A percentile compares a stretch with the other conserved stretches of the same genome.
Conservation (phyloP, 2,329 filamentous ascomycete genomes). For the Alternaria arborescens region DNA sequence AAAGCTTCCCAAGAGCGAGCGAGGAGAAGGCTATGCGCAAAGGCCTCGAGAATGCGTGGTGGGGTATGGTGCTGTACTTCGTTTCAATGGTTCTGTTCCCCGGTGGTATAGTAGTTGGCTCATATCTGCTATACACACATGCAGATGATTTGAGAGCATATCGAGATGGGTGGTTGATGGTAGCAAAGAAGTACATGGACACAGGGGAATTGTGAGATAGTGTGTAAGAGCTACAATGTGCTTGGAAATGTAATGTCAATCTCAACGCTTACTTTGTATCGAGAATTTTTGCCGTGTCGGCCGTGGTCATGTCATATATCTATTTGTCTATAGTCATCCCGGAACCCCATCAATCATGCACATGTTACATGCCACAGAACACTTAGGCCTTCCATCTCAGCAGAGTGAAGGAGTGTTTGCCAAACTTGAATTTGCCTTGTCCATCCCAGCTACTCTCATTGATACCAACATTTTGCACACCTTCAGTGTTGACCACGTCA, state of each 20-base stretch:
- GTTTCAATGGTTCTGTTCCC: constrained; percentile 27
- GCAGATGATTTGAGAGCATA: constrained; percentile 18
- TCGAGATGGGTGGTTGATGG: constrained; percentile 21
- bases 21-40: constrained; percentile 34
- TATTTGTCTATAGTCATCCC: neutral
- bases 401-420: constrained; percentile 75
- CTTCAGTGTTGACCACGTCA: constrained; percentile 68
- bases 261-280: neutral
- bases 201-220: constrained; percentile 1
- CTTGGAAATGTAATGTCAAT: neutral
- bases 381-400: constrained; percentile 62
- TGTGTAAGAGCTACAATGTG: neutral
- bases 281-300: neutral
- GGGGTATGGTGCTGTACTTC: constrained; percentile 32
- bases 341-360: neutral
- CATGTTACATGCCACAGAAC: neutral
- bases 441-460: constrained; percentile 71
- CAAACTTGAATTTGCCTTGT: constrained; percentile 69
- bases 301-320: neutral
- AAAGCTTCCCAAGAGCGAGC: constrained; percentile 29
- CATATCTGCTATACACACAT: constrained; percentile 17
- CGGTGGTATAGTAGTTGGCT: constrained; percentile 13
- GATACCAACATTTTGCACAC: constrained; percentile 69
- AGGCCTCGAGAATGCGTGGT: constrained; percentile 32
- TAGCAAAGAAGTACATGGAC: constrained; percentile 25